Base-by-base conservation (phyloP, 768 basidiomycete genomes). In the Pulveroboletus sp. region DNA sequence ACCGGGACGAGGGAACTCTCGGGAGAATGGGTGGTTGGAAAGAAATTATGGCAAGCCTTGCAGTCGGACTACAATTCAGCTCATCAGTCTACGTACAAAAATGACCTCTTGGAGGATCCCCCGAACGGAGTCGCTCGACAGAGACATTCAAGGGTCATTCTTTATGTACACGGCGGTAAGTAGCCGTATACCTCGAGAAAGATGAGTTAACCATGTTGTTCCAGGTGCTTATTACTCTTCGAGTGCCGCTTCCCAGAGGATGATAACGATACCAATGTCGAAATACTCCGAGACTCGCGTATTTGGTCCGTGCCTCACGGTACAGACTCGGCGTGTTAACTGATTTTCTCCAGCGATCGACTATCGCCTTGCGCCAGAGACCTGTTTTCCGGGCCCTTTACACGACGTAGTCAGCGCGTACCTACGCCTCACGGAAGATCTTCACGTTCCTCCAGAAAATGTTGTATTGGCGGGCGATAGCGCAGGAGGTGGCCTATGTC, bases 21-120 rank as follows among this genome's bases (percentile, higher is more conserved):
- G 1, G 95, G 93, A 0, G 95, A 99, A 73, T 99, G 95, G 95
- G 85, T 98, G 21, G 87, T 97, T n/a, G 91, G 91, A 32, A 88
- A 87, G 66, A 82, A 81, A 55, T 81, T 94, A 0, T 99, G 95
- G 95, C 83, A 83, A 55, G 73, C 82, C 27, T 74, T 96, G 57
- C 93, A 96, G 61, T 72, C 77, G 14, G 91, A 94, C 60, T 89
- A 89, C 81, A 83, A 78, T 61, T 73, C 77, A 15, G 64, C 73
- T n/a, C 65, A 66, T 51, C 52, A 42, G 50, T 62, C 58, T 36
- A 54, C 50, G 38, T 55, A 60, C 46, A 62, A 57, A 45, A 50
- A 56, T 21, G 47, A 55, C 17, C 45, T 54, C 18, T 38, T 50
- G 42, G 61, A 58, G 10, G 58, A 55, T 14, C 54, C 50, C 48